These are phyloP conservation scores for Neurospora sp. DNA, from an alignment of 495 filamentous ascomycete species.

Conservation along the genomic window DNA sequence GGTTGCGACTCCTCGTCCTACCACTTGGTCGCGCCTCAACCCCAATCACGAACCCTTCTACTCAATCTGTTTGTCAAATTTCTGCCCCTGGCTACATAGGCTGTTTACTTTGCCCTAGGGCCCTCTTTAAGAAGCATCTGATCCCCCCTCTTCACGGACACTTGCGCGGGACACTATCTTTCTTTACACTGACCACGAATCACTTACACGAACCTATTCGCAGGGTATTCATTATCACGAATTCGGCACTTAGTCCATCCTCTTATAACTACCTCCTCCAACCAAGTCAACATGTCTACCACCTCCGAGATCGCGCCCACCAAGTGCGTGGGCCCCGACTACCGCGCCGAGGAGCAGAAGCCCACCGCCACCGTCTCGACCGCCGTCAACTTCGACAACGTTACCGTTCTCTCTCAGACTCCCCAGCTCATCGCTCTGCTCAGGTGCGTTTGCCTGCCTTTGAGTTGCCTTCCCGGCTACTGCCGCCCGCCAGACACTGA, in stretches of 20 bases:
- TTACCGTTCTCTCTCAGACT: slow-evolving; percentile 83
- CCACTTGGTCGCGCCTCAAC: neutral
- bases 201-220: neutral
- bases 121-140: neutral
- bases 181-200: neutral
- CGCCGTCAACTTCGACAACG: slow-evolving; percentile 70
- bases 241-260: neutral
- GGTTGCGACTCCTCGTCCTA: neutral
- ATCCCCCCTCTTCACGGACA: neutral
- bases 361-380: slow-evolving; percentile 87
- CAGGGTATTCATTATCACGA: neutral
- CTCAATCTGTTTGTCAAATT: neutral
- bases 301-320: slow-evolving; percentile 42
- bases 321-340: slow-evolving; percentile 68
- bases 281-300: slow-evolving; percentile 1
- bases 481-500: slow-evolving; percentile 6
- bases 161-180: neutral
- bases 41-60: neutral
- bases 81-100: neutral
- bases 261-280: neutral
- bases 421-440: slow-evolving; percentile 93
- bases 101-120: neutral
- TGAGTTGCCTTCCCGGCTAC: neutral
- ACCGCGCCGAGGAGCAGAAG: slow-evolving; percentile 66
- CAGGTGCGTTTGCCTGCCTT: slow-evolving; percentile 58